phyloP scores from a whole-genome alignment of 2,329 filamentous ascomycete genomes.

The Bimuria novae-zelandiae region DNA sequence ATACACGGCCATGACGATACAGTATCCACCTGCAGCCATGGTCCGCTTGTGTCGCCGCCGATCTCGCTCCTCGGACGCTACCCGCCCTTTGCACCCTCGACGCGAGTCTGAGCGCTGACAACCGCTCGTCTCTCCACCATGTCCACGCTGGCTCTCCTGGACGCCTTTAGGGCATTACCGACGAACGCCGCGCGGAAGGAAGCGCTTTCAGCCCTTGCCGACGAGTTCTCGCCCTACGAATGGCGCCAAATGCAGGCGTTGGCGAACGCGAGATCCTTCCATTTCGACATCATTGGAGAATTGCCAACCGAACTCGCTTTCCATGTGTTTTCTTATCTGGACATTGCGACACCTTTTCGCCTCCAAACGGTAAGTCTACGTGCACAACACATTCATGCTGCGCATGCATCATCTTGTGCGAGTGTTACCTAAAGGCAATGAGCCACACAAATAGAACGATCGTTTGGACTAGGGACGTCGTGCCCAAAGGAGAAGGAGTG shows the following conservation, averaged over 20 bases:
- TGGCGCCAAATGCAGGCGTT: constrained; percentile 30
- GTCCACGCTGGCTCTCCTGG: constrained; percentile 14
- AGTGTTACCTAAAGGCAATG: no score
- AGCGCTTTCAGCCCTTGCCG: constrained; percentile 31
- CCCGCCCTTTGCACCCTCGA: not conserved
- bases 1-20: no score
- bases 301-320: constrained; percentile 47
- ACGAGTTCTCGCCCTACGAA: constrained; percentile 35
- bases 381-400: not conserved
- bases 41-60: not conserved
- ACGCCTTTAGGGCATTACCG: constrained; percentile 25
- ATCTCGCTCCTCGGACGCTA: not conserved
- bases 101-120: not conserved
- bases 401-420: not conserved
- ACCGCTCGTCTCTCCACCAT: not conserved
- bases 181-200: constrained; percentile 19
- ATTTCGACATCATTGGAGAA: constrained; percentile 39
- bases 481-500: no score
- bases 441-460: no score
- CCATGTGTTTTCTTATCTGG: constrained; percentile 42
- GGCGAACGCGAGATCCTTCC: constrained; percentile 29
- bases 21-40: not conserved
- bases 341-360: constrained; percentile 31
- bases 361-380: constrained; percentile 31
- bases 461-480: no score